Evolutionary conservation across 306 rosid genomes (phyloP), one percentile per base, ranked within the genome.

Genomic region (Luffa aegyptiaca): DNA sequence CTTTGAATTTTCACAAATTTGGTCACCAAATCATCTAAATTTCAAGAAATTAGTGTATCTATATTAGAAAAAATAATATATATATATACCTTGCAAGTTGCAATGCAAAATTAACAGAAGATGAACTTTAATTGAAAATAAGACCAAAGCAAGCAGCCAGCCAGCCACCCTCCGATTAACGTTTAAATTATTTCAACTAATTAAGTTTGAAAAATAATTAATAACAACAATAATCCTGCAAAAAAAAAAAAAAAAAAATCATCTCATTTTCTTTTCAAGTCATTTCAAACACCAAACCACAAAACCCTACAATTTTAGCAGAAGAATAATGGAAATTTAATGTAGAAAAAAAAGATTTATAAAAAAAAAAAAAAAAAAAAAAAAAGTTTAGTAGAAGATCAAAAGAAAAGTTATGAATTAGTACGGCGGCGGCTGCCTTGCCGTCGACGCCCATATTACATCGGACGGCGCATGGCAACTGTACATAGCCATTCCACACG

Each of bases 401-500:
- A 35, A 52, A 35, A 2, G 3, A 3, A 52, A 26, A 45, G 45
- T 21, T 77, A 77, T 5, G 72, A 16, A 31, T 58, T 10, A 78
- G 66, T 62, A 63, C 14, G 81, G 96, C 65, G 82, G 74, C 3
- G 88, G 88, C 5, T 85, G 91, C 65, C 99, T 90, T 0, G 93
- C 92, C 1, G 97, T 83, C 4, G 97, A 97, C 64, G 97, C 93
- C 99, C 99, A 95, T 26, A 92, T 86, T 45, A 91, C 92, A 73
- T 95, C 99, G 0, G 94, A 88, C 0, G 92, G 93, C 78, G 86
- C 8, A 56, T 92, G 97, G 77, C 93, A 83, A 85, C 87, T 89
- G 68, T 90, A 92, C 91, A 91, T 87, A 5, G 95, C 75, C 66
- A 68, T 42, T 46, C 57, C 82, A 69, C 77, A 53, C 41, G 82